Base-by-base conservation (phyloP, 768 basidiomycete species). In the Auricularia sp. region DNA sequence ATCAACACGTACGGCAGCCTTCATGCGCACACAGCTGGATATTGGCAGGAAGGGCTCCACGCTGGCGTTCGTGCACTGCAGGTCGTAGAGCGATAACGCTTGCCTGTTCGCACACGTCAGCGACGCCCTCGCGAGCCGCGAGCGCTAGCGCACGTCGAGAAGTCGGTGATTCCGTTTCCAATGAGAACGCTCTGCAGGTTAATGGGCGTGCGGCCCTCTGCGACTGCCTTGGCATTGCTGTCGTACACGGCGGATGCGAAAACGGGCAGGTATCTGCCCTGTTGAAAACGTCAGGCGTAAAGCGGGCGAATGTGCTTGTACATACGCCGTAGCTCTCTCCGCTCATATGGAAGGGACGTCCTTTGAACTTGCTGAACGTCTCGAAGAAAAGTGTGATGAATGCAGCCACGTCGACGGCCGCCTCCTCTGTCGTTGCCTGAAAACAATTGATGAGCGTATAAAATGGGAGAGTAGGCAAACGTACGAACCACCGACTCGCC, bases 351-450 rank as follows among this genome's bases (percentile, higher is more conserved):
- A 93, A 78, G 0, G 82, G 76, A 29, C 90, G 75, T 2, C 87
- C 87, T 60, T 83, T 72, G 73, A 88, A 91, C 67, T 89, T 81
- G 64, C 74, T 79, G 71, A 91, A 91, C 64, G 85, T 80, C 68
- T 90, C 87, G 60, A 90, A 90, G 74, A 90, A 90, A 61, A 90
- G 83, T 2, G 81, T 76, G 0, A 90, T 77, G 67, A 90, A 90
- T 0, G 84, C 82, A 0, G 87, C 86, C 3, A 90, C 83, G 68
- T 90, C 87, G 62, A 81, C 78, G 0, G 87, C 86, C 3, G 86
- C 87, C 54, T 87, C 84, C 69, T 86, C 83, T 0, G 87, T 84
- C 2, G 82, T 87, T 4, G 51, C 21, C 44, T 63, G 42, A 23
- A 58, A 51, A 42, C n/a, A n/a, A 29, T 29, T 29, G 29, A 2